These are phyloP conservation scores for Citrullus amarus DNA, from an alignment of 306 rosid species.

Conservation along the genomic window DNA sequence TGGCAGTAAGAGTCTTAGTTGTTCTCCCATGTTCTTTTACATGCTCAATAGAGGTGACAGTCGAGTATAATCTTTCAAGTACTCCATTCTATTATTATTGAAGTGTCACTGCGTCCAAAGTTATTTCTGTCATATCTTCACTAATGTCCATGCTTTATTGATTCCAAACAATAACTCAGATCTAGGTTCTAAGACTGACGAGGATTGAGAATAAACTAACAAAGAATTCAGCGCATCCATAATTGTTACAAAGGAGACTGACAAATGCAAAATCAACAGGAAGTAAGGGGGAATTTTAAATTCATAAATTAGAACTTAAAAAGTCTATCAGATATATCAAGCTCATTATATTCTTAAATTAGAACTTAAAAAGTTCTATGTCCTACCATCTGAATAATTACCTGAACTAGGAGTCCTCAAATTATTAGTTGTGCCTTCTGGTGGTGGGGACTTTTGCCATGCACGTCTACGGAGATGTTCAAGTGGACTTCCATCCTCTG, in stretches of 20 bases:
- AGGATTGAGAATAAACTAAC: neutral
- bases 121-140: neutral
- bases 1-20: neutral
- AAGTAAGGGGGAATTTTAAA: neutral
- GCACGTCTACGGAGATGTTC: slow-evolving; percentile 17
- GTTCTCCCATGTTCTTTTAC: neutral
- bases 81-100: neutral
- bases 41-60: neutral
- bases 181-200: neutral
- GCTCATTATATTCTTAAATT: neutral
- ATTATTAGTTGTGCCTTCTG: slow-evolving; percentile 24
- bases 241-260: neutral
- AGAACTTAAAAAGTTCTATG: neutral
- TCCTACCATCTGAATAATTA: slow-evolving; percentile 10
- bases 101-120: neutral
- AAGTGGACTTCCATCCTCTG: slow-evolving; percentile 40
- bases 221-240: neutral
- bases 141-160: neutral
- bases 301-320: neutral
- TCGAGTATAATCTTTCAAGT: neutral
- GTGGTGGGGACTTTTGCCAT: slow-evolving; percentile 22
- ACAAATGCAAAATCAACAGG: neutral
- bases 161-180: neutral
- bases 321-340: neutral
- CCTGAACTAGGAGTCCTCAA: slow-evolving; percentile 35